phyloP scores from a whole-genome alignment of 148 eudicot genomes.

The Simmondsia chinensis region DNA sequence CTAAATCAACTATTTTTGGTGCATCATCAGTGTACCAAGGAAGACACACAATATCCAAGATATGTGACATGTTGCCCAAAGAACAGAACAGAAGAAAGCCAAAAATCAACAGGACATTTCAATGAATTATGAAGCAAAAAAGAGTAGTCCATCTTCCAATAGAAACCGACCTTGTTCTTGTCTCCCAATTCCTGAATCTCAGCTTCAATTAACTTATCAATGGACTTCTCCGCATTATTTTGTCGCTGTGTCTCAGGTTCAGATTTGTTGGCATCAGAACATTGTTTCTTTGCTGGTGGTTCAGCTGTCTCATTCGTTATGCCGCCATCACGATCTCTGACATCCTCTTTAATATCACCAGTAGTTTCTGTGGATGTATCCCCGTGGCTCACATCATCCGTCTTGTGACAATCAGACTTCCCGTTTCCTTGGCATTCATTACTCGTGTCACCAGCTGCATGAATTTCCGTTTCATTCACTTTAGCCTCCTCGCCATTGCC shows the following conservation, averaged over 20 bases:
- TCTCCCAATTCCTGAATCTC: slow-evolving; percentile 81
- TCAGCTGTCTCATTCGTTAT: slow-evolving; percentile 27
- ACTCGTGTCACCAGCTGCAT: slow-evolving; percentile 14
- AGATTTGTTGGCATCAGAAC: slow-evolving; percentile 23
- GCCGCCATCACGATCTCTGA: slow-evolving; percentile 5
- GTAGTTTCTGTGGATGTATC: slow-evolving; percentile 6
- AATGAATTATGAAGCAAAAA: too few relatives aligned
- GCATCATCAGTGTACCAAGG: too few relatives aligned
- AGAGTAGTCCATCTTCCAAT: too few relatives aligned
- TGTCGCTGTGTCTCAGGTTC: slow-evolving; percentile 12
- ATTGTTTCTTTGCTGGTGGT: slow-evolving; percentile 54
- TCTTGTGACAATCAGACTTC: slow-evolving; percentile 14
- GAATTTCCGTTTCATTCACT: slow-evolving; percentile 17
- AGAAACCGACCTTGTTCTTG: slow-evolving; percentile 71
- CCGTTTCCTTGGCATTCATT: slow-evolving; percentile 9
- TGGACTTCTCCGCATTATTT: slow-evolving; percentile 39
- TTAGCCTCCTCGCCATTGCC: slow-evolving; percentile 14
- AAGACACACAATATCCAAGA: too few relatives aligned
- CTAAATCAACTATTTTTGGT: too few relatives aligned
- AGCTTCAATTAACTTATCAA: slow-evolving; percentile 82
- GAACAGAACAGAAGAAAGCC: too few relatives aligned
- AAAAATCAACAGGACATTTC: too few relatives aligned
- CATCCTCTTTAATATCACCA: slow-evolving; percentile 11
- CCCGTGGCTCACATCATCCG: slow-evolving; percentile 8
- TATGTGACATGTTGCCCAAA: too few relatives aligned